Base-by-base conservation (phyloP, 2,329 filamentous ascomycete species). In the Phialocephala sp. region DNA sequence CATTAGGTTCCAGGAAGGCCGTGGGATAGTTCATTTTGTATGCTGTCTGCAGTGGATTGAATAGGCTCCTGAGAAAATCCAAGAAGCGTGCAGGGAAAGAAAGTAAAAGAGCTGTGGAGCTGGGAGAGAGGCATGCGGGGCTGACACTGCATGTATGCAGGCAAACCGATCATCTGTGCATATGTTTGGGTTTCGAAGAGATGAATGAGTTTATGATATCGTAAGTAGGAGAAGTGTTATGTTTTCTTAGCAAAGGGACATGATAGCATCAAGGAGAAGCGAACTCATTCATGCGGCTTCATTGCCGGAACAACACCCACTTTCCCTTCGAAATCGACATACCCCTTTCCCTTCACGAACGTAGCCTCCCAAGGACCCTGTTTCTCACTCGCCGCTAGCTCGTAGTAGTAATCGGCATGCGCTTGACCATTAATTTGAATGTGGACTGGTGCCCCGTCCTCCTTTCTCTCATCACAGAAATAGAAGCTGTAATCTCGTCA, bases 381-480 rank as follows among this genome's bases (percentile, higher is more conserved):
- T 1, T 74, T 70, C 60, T 76, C 72, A 0, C 64, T 72, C 55
- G 79, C 73, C 0, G 80, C 77, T 2, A 85, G 72, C 54, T 79
- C 72, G 35, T 71, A 70, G 67, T 79, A 84, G 27, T 79, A 69
- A 2, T 79, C 73, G 1, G 68, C 80, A 71, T 82, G 79, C 0
- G 80, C 80, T 8, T 78, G 73, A 1, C 81, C 82, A 56, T 77
- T 73, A 20, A 83, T 72, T 0, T 64, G 45, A 0, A 18, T 61
- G 24, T 66, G 72, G 4, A 67, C 69, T 0, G 75, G 72, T 1
- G 71, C 60, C 0, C 83, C 83, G 59, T 82, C 77, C 0, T 74
- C 64, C 12, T 78, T 79, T 12, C 83, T 76, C 69, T 86, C 81
- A 59, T 86, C 83, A 3, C 75, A 80, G 62, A 82, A 86, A 68